Evolutionary conservation across 148 eudicot genomes (phyloP).

Genomic region (Pouteria glomerata): DNA sequence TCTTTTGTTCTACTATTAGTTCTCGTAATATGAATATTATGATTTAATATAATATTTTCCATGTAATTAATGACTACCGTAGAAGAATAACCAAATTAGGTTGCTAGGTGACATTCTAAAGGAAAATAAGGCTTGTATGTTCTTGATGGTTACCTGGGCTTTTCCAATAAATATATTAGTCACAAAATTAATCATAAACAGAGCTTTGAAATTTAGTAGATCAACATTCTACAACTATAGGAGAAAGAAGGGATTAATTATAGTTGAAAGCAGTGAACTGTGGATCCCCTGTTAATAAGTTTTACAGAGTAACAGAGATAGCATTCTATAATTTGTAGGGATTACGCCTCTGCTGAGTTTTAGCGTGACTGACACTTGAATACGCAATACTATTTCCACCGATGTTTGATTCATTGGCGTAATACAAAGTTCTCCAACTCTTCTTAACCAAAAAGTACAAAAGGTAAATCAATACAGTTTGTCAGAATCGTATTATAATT

Average conservation of each 20-base stretch:
- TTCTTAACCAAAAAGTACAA: not conserved
- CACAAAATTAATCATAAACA: no score
- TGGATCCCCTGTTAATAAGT: not conserved
- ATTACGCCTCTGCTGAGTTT: not conserved
- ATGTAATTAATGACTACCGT: not conserved
- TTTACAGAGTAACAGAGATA: not conserved
- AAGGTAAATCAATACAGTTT: not conserved
- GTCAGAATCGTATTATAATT: not conserved
- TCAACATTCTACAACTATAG: no score
- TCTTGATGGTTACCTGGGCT: no score
- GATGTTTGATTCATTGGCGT: not conserved
- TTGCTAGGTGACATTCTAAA: not conserved
- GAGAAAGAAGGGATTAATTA: no score
- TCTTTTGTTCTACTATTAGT: not conserved
- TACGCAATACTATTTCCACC: not conserved
- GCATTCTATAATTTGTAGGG: not conserved
- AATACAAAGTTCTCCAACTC: not conserved
- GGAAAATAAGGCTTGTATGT: not conserved
- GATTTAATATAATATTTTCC: not conserved
- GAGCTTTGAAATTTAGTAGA: no score
- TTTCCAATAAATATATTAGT: no score
- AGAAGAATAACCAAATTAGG: not conserved
- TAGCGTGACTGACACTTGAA: not conserved
- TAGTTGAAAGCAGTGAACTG: not conserved
- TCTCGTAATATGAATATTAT: not conserved